Evolutionary conservation across 805 yeast species (phyloP).

Genomic region (Komagataella pastoris): DNA sequence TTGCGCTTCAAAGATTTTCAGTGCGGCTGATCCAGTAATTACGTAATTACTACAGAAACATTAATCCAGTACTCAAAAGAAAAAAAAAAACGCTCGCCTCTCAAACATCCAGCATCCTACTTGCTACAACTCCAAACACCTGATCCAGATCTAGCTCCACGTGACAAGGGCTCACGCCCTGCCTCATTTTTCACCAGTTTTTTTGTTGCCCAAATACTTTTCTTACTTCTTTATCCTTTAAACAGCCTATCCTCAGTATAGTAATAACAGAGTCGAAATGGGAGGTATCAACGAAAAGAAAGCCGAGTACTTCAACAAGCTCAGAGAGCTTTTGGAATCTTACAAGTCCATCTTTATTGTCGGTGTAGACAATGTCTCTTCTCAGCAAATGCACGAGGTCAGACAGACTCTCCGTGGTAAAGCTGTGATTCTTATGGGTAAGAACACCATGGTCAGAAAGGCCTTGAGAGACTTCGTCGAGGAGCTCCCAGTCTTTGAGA

Average conservation of each 20-base stretch:
- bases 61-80: background rate
- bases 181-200: background rate
- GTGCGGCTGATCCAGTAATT: background rate
- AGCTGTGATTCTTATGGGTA: conserved; percentile 97
- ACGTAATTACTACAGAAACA: background rate
- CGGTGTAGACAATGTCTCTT: conserved; percentile 99
- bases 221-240: conserved; percentile 38
- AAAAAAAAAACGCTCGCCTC: background rate
- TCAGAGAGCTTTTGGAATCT: conserved; percentile 90
- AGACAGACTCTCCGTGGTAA: conserved; percentile 93
- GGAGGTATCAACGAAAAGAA: conserved; percentile 99
- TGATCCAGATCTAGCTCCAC: background rate
- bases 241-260: conserved; percentile 71
- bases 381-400: conserved; percentile 99
- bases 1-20: background rate
- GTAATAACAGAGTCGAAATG: conserved; percentile 73
- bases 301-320: conserved; percentile 87
- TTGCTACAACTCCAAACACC: background rate
- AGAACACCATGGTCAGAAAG: conserved; percentile 99
- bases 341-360: conserved; percentile 97
- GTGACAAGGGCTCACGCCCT: background rate
- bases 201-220: background rate
- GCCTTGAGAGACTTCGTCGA: conserved; percentile 92
- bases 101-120: background rate
- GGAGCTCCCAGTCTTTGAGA: conserved; percentile 95